Percentiles rank a stretch among this genome's conserved stretches.
Evolutionary conservation across 2,329 filamentous ascomycete species (phyloP).

Genomic region (Emergomyces pasteurianus): DNA sequence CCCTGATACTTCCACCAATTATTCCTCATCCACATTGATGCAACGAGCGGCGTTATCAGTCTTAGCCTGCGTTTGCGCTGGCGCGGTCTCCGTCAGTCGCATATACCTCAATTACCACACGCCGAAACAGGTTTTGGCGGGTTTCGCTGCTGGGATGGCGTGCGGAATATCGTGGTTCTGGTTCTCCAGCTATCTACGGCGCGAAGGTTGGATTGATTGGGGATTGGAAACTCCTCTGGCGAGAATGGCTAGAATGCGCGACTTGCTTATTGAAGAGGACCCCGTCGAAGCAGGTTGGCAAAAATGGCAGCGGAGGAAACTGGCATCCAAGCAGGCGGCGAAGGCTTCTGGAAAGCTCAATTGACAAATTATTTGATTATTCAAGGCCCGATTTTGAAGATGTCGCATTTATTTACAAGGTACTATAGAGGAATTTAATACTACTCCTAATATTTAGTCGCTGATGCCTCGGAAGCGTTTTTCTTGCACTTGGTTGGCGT

Average conservation of each 20-base stretch:
- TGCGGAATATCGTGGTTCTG: constrained; percentile 71
- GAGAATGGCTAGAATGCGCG: constrained; percentile 59
- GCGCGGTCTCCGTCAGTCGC: constrained; percentile 64
- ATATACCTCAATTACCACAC: constrained; percentile 94
- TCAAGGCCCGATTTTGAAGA: neutral
- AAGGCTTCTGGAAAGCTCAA: neutral
- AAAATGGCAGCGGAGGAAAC: constrained; percentile 57
- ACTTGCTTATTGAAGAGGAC: constrained; percentile 80
- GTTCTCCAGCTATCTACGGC: constrained; percentile 54
- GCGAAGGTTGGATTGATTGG: constrained; percentile 60
- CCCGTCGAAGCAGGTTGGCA: constrained; percentile 87
- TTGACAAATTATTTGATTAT: neutral
- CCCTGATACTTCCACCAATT: constrained; percentile 30
- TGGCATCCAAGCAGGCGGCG: constrained; percentile 13
- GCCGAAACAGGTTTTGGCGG: constrained; percentile 71
- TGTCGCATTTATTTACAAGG: neutral
- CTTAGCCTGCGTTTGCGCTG: constrained; percentile 50
- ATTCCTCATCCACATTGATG: constrained; percentile 29
- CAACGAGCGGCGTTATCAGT: constrained; percentile 50
- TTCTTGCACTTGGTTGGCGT: neutral
- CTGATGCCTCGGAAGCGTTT: neutral
- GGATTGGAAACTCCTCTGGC: constrained; percentile 53
- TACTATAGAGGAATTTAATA: neutral
- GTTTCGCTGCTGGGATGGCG: constrained; percentile 55
- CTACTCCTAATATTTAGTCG: neutral